Evolutionary conservation across 1,139 yeast genomes (phyloP), one percentile per base, ranked within the genome.

Genomic region (Yamadazyma diddensiae): DNA sequence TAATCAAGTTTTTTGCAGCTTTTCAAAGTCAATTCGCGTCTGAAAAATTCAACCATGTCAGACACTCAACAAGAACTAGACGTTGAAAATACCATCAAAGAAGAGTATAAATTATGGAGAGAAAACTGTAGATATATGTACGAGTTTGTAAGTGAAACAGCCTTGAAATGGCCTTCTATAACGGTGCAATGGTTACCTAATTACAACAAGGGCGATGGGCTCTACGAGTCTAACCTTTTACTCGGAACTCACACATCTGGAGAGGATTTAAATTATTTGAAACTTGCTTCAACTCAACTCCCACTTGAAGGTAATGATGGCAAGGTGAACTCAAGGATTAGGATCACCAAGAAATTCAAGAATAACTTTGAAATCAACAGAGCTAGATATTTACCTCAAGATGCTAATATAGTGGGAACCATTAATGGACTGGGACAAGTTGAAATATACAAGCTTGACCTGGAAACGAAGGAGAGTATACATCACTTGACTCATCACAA

Each of bases 201-300:
- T 31, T 57, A 54, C 38, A 42, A 41, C 18, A 47, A 43, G 15
- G 45, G 38, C n/a, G 53, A 54, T 57, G 51, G 70, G 42, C 43
- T 73, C 51, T 41, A 74, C 52, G 61, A 67, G 48, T 54, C 70
- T 19, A 57, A 52, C 30, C 55, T 92, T 35, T 55, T 90, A 15
- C 59, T 90, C 25, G 95, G 97, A 9, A 92, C 98, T 0, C 90
- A 86, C 52, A 86, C 97, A 0, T 77, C 90, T 1, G 94, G 87
- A 3, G 80, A 77, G 36, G 94, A 81, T 34, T 73, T 73, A 3
- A 85, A 92, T 52, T 86, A 78, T 54, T 57, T 92, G 42, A 84
- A 92, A 51, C 60, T 88, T 19, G 95, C 92, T 2, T 62, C 78
- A 4, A 76, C 88, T 2, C 81, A 80, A 34, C 48, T 84, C n/a